These are phyloP conservation scores for Rhodotorula sp. DNA, from an alignment of 1,284 basidiomycete genomes.

Conservation along the genomic window DNA sequence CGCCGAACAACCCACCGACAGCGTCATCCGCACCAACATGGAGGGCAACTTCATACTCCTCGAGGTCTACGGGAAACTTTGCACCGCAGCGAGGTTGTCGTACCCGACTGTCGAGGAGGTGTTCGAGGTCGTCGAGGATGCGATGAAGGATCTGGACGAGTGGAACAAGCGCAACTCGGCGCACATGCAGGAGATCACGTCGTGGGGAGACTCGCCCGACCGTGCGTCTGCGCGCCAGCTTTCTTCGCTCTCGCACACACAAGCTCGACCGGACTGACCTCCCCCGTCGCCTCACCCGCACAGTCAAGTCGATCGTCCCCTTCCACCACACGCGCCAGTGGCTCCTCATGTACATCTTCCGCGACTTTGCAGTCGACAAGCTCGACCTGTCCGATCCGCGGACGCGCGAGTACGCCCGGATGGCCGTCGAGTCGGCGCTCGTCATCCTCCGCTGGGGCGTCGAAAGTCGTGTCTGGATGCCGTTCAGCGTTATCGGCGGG, in stretches of 20 bases:
- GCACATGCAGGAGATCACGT: conserved; percentile 19
- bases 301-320: conserved; percentile 26
- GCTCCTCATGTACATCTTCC: conserved; percentile 34
- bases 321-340: conserved; percentile 21
- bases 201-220: conserved; percentile 33
- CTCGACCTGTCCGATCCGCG: conserved; percentile 19
- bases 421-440: conserved; percentile 26
- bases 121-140: conserved; percentile 10
- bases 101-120: neutral
- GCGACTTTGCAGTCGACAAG: conserved; percentile 12
- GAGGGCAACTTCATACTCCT: conserved; percentile 27
- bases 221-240: conserved; percentile 2
- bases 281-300: neutral
- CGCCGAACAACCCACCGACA: conserved; percentile 22
- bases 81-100: conserved; percentile 10
- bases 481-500: conserved; percentile 23
- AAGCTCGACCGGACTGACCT: neutral
- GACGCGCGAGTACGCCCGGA: conserved; percentile 18
- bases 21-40: conserved; percentile 29
- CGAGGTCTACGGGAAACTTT: conserved; percentile 23
- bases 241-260: neutral
- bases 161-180: conserved; percentile 17
- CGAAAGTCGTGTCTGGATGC: conserved; percentile 37
- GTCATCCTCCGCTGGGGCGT: conserved; percentile 34
- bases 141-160: conserved; percentile 3